These are phyloP conservation scores for Yamadazyma epiphylla DNA, from an alignment of 1,139 yeast genomes.

Conservation along the genomic window DNA sequence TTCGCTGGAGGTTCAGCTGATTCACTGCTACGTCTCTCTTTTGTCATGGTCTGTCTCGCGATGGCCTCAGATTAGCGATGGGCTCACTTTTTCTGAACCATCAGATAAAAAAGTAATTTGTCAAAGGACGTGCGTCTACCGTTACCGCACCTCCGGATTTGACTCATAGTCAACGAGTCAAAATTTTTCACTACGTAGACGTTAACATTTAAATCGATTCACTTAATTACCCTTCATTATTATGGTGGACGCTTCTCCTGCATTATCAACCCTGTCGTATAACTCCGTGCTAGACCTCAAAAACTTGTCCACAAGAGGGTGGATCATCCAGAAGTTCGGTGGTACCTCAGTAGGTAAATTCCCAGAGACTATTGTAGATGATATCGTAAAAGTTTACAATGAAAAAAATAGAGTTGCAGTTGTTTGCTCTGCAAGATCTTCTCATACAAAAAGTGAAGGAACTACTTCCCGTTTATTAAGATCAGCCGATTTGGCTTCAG, in stretches of 20 bases:
- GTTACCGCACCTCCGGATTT: slow-evolving; percentile 2
- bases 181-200: not conserved
- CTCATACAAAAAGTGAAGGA: slow-evolving; percentile 89
- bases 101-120: too few species aligned
- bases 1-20: slow-evolving; percentile 10
- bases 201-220: too few species aligned
- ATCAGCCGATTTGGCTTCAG: slow-evolving; percentile 77
- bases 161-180: slow-evolving; percentile 4
- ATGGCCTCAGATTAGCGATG: too few species aligned
- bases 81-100: too few species aligned
- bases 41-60: slow-evolving; percentile 4
- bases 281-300: slow-evolving; percentile 42
- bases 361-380: slow-evolving; percentile 77
- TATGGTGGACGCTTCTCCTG: slow-evolving; percentile 11
- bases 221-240: too few species aligned
- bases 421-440: slow-evolving; percentile 93
- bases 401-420: slow-evolving; percentile 75
- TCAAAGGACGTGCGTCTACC: not conserved
- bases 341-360: slow-evolving; percentile 98
- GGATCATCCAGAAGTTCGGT: slow-evolving; percentile 95
- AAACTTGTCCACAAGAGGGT: slow-evolving; percentile 33
- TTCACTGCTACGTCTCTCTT: slow-evolving; percentile 3
- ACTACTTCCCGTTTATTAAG: slow-evolving; percentile 80
- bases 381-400: slow-evolving; percentile 69
- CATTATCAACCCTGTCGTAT: slow-evolving; percentile 22